Base-by-base conservation (phyloP, 768 basidiomycete genomes). In the Lentinula sp. region DNA sequence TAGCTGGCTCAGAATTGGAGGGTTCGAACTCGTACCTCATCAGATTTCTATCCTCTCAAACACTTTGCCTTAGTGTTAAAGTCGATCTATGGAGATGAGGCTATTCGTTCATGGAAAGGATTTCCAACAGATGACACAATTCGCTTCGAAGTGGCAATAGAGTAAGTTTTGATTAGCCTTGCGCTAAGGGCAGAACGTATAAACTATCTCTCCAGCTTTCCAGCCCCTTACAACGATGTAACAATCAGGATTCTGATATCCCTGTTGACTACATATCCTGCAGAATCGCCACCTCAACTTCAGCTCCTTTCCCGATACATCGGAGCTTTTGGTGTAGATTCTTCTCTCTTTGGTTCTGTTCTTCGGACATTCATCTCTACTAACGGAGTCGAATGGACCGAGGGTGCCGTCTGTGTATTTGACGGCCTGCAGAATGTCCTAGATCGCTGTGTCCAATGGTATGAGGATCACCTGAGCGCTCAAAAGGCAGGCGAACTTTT, bases 271-370 rank as follows among this genome's bases (percentile, higher is more conserved):
- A 70, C 75, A 6, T 95, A 95, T 69, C 93, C 93, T 0, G 69
- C 79, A 1, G 72, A 78, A 2, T 79, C 84, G 0, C 84, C 91
- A 2, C 93, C 93, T 1, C 91, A 93, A 66, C 78, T 95, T 0
- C 93, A 94, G 68, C 84, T 94, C 0, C 81, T 94, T 31, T 93
- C 91, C 3, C 85, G 85, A 23, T 95, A 95, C 72, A 76, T 95
- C 51, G 91, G 91, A 2, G 78, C 89, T 2, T 94, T 87, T 67
- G 85, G 88, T 18, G 87, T 89, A 1, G 86, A 91, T 65, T 75
- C 89, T 8, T 70, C 71, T 15, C 79, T 95, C 16, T 95, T 95
- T 68, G 91, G 91, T 23, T 81, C 81, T 1, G 80, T 93, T 39
- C 76, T 94, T 18, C 82, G 89, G 42, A 94, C 89, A 0, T 95